Conservation (phyloP, 495 filamentous ascomycete genomes). For the Elasticomyces elasticus region DNA sequence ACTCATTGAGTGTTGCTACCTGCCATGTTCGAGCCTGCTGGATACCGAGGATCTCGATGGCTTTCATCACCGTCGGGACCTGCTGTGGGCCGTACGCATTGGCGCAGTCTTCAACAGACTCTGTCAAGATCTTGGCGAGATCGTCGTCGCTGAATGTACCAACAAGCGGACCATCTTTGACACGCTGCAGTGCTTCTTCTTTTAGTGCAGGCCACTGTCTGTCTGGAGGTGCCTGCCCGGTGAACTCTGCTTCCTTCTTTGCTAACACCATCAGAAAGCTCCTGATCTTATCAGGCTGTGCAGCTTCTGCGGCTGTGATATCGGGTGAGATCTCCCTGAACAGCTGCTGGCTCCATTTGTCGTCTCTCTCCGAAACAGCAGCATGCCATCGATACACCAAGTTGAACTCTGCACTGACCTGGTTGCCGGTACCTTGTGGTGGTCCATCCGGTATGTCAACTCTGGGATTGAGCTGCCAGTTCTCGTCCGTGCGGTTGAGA, state of each 20-base stretch:
- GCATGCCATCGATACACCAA: constrained; percentile 67
- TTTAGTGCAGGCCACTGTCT: constrained; percentile 50
- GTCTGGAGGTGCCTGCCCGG: constrained; percentile 27
- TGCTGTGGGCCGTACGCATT: constrained; percentile 60
- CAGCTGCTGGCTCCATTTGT: constrained; percentile 54
- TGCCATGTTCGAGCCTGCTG: constrained; percentile 78
- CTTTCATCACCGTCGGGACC: constrained; percentile 61
- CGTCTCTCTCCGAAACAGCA: constrained; percentile 50
- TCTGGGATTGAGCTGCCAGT: constrained; percentile 34
- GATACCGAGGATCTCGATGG: constrained; percentile 77
- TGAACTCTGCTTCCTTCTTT: constrained; percentile 29
- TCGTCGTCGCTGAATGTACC: constrained; percentile 54
- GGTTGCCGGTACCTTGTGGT: constrained; percentile 46
- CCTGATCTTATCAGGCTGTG: constrained; percentile 7
- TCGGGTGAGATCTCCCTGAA: constrained; percentile 36
- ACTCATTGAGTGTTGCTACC: constrained; percentile 75
- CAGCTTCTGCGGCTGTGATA: constrained; percentile 10
- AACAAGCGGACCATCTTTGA: constrained; percentile 25
- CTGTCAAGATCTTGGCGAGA: constrained; percentile 49
- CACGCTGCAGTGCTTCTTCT: constrained; percentile 31
- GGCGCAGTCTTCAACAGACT: constrained; percentile 41
- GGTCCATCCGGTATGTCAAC: constrained; percentile 31
- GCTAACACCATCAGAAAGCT: constrained; percentile 8
- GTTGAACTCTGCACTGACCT: constrained; percentile 64
- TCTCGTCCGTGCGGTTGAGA: constrained; percentile 32